Conservation (phyloP, 306 rosid genomes). For the Prunus armeniaca region DNA sequence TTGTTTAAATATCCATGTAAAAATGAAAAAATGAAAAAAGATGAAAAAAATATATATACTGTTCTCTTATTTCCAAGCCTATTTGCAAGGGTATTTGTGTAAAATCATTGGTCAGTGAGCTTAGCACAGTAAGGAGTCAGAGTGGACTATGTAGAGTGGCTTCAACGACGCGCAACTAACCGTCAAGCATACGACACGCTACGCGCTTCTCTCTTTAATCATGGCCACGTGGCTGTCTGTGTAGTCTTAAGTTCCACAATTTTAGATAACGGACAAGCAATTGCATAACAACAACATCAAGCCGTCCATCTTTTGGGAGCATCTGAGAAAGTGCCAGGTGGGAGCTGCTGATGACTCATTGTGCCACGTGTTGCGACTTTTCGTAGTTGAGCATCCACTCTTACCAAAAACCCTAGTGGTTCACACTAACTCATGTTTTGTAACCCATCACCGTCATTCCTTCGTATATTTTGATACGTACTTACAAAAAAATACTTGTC, state of each 20-base stretch:
- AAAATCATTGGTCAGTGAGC: conserved; percentile 21
- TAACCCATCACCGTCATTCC: too few species aligned
- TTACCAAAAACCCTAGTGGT: conserved; percentile 14
- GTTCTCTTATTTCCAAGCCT: not conserved
- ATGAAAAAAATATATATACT: too few species aligned
- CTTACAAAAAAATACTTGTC: not conserved
- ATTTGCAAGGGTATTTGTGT: conserved; percentile 6
- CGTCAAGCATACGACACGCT: conserved; percentile 39
- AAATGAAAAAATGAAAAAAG: too few species aligned
- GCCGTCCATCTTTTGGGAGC: conserved; percentile 19
- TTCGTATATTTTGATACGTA: not conserved
- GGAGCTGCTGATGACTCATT: not conserved
- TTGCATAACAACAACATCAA: not conserved
- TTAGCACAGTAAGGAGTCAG: conserved; percentile 5
- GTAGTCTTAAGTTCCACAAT: conserved; percentile 32
- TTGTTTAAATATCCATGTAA: too few species aligned
- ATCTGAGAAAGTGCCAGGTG: conserved; percentile 9
- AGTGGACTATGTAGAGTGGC: not conserved
- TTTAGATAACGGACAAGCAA: conserved; percentile 19
- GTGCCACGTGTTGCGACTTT: conserved; percentile 4
- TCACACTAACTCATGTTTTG: not conserved
- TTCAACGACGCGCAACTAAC: conserved; percentile 39
- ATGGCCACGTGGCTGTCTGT: conserved; percentile 37
- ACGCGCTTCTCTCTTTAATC: conserved; percentile 6
- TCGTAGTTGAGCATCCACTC: conserved; percentile 4